Evolutionary conservation across 257 asterid species (phyloP).

Genomic region (Penstemon davidsonii): DNA sequence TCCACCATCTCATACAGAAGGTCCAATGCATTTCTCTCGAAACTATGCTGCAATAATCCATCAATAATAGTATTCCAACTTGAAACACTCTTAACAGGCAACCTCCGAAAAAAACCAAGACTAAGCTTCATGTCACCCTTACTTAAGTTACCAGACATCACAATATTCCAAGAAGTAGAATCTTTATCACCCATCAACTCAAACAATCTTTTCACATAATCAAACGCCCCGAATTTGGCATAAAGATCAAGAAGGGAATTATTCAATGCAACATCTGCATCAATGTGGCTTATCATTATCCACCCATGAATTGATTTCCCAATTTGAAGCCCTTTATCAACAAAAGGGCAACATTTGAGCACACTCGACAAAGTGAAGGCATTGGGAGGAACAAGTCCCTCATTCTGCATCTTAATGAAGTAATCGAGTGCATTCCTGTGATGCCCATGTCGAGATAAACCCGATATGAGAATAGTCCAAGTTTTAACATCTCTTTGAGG

Average conservation of each 20-base stretch:
- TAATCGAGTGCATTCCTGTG: conserved; percentile 43
- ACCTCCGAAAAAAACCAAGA: conserved; percentile 47
- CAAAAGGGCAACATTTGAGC: conserved; percentile 56
- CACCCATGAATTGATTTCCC: conserved; percentile 70
- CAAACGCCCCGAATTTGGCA: conserved; percentile 44
- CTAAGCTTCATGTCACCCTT: conserved; percentile 45
- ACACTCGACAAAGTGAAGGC: conserved; percentile 62
- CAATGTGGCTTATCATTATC: conserved; percentile 47
- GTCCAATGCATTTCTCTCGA: conserved; percentile 43
- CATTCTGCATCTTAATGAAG: conserved; percentile 55
- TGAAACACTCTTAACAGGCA: conserved; percentile 57
- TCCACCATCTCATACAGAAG: conserved; percentile 56
- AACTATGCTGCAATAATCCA: conserved; percentile 59
- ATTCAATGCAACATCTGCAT: conserved; percentile 48
- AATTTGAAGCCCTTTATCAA: conserved; percentile 38
- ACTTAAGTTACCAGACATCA: conserved; percentile 54
- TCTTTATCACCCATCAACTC: conserved; percentile 50
- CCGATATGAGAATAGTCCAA: conserved; percentile 74
- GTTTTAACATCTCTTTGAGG: conserved; percentile 61
- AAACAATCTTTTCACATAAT: conserved; percentile 47
- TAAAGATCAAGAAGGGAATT: conserved; percentile 76
- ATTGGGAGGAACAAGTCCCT: conserved; percentile 54
- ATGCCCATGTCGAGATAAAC: conserved; percentile 46
- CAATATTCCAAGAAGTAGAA: conserved; percentile 72
- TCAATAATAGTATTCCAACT: conserved; percentile 79